Conservation (phyloP, 352 stramenopile genomes). For the Pythium aphanidermatum region DNA sequence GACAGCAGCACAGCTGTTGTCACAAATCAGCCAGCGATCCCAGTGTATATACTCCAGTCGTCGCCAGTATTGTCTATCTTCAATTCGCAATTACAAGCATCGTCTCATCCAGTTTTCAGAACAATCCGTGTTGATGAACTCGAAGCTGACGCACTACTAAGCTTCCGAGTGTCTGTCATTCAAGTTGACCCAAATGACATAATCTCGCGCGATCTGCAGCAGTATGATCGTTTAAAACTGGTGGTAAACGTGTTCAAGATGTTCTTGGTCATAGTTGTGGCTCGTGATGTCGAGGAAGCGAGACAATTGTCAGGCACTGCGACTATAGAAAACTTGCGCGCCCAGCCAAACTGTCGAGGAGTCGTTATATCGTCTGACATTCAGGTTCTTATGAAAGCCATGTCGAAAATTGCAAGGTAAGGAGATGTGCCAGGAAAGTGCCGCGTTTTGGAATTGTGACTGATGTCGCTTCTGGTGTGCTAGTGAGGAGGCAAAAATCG, state of each 20-base stretch:
- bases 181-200: too few species aligned
- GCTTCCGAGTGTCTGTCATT: slow-evolving; percentile 30
- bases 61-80: too few species aligned
- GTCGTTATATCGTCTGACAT: slow-evolving; percentile 8
- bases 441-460: neutral
- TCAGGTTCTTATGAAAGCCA: slow-evolving; percentile 1
- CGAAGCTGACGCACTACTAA: slow-evolving; percentile 25
- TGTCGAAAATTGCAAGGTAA: slow-evolving; percentile 10
- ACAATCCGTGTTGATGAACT: too few species aligned
- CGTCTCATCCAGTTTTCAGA: too few species aligned
- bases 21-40: too few species aligned
- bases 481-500: slow-evolving; percentile 6
- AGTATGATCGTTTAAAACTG: slow-evolving; percentile 20
- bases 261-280: slow-evolving; percentile 35
- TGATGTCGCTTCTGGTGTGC: neutral
- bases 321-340: neutral
- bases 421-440: too few species aligned
- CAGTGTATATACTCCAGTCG: too few species aligned
- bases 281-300: too few species aligned
- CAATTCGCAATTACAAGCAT: too few species aligned
- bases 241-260: slow-evolving; percentile 42
- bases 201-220: too few species aligned
- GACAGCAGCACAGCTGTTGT: too few species aligned
- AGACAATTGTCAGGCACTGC: too few species aligned
- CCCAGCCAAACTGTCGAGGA: slow-evolving; percentile 6